Conservation (phyloP, 257 asterid genomes). For the Solanum ossicruentum region DNA sequence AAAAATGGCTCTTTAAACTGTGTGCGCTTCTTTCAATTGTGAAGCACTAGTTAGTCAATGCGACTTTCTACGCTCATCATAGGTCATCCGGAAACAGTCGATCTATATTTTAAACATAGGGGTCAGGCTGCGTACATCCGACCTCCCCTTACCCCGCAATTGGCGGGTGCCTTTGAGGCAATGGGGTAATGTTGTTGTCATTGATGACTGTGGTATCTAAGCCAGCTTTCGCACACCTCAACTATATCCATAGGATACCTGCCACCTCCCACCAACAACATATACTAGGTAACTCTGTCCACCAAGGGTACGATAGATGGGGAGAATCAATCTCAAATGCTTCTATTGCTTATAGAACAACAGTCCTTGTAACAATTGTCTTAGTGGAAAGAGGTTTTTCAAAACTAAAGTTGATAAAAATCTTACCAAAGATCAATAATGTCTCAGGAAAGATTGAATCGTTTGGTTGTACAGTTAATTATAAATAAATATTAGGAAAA, state of each 20-base stretch:
- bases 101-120: too few relatives aligned
- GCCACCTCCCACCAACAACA: neutral
- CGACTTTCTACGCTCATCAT: too few relatives aligned
- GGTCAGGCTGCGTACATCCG: too few relatives aligned
- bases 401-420: neutral
- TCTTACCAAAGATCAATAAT: neutral
- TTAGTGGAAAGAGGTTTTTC: neutral
- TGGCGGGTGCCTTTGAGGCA: too few relatives aligned
- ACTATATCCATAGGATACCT: too few relatives aligned
- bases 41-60: too few relatives aligned
- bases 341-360: neutral
- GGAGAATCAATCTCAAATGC: neutral
- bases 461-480: neutral
- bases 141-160: too few relatives aligned
- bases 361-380: neutral
- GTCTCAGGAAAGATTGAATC: neutral
- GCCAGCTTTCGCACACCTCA: neutral
- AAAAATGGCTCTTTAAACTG: too few relatives aligned
- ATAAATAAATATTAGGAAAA: too few relatives aligned
- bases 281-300: neutral
- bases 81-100: too few relatives aligned
- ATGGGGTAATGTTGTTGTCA: too few relatives aligned
- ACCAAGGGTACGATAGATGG: neutral
- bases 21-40: too few relatives aligned
- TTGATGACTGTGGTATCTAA: neutral